phyloP scores from a whole-genome alignment of 2,329 filamentous ascomycete genomes.

The Acrocalymma vagum region DNA sequence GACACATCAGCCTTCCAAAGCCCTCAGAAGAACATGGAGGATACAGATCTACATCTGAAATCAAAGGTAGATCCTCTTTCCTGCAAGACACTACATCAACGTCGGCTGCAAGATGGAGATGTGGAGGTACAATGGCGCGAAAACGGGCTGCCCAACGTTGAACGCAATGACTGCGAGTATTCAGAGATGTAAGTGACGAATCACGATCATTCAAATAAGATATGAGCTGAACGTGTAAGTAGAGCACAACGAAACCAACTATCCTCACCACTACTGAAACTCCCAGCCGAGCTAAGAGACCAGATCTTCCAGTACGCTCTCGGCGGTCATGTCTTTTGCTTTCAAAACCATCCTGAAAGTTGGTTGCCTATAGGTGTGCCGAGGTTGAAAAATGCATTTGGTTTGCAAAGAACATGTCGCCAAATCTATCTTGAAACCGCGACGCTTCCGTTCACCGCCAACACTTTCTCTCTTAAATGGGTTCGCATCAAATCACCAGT shows the following conservation, averaged over 20 bases:
- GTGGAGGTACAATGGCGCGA: constrained; percentile 2
- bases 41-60: no score
- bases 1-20: no score
- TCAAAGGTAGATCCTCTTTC: no score
- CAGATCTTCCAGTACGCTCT: constrained; percentile 3
- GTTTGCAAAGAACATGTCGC: constrained; percentile 5
- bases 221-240: no score
- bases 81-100: no score
- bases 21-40: no score
- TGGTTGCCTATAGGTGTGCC: no score
- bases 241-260: no score
- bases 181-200: constrained; percentile 14
- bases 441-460: constrained; percentile 2
- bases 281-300: constrained; percentile 1
- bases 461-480: constrained; percentile 6
- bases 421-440: constrained; percentile 16
- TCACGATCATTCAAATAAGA: no score
- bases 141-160: constrained; percentile 9
- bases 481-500: no score
- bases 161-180: constrained; percentile 9
- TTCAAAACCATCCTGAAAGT: no score
- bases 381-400: neutral
- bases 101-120: no score
- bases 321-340: neutral
- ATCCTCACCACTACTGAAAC: neutral